Percentiles rank a stretch among this genome's conserved stretches.
These are phyloP conservation scores for Colletotrichum sojae DNA, from an alignment of 2,329 filamentous ascomycete species.

Conservation along the genomic window DNA sequence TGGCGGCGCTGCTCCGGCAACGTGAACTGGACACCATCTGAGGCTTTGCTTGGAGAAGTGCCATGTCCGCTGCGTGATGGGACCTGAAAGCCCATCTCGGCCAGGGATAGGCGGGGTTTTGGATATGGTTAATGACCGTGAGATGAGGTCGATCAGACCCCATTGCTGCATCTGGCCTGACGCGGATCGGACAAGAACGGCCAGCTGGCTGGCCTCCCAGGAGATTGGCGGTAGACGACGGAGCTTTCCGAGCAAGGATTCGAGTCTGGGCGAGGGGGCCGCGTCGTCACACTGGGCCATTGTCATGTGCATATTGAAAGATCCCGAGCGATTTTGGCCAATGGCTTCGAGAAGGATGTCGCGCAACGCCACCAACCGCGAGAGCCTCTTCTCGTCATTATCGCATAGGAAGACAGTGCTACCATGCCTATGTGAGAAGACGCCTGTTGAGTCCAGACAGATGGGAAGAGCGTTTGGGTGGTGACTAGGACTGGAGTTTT, in stretches of 20 bases:
- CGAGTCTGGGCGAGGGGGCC: conserved; percentile 57
- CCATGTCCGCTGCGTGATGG: conserved; percentile 17
- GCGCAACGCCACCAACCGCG: conserved; percentile 52
- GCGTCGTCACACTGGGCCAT: conserved; percentile 70
- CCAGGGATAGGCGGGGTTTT: neutral
- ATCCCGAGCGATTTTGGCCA: conserved; percentile 45
- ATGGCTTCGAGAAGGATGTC: conserved; percentile 53
- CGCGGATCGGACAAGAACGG: conserved; percentile 66
- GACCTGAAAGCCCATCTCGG: neutral
- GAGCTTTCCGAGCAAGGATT: conserved; percentile 67
- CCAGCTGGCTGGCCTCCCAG: conserved; percentile 65
- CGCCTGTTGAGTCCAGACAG: conserved; percentile 57
- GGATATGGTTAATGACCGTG: conserved; percentile 29
- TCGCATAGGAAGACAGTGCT: conserved; percentile 65
- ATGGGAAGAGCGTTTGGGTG: conserved; percentile 45
- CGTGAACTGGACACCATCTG: conserved; percentile 9
- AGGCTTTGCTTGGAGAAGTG: conserved; percentile 20
- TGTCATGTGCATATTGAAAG: conserved; percentile 69
- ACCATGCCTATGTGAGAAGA: conserved; percentile 64
- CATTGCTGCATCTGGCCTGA: conserved; percentile 69
- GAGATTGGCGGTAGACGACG: conserved; percentile 60
- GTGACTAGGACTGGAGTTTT: conserved; percentile 14
- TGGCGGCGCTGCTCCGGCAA: too few species aligned
- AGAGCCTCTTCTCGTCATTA: conserved; percentile 40
- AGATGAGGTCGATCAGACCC: conserved; percentile 61